Evolutionary conservation across 73 alveolate genomes (phyloP).

Genomic region (Loxodes magnus): DNA sequence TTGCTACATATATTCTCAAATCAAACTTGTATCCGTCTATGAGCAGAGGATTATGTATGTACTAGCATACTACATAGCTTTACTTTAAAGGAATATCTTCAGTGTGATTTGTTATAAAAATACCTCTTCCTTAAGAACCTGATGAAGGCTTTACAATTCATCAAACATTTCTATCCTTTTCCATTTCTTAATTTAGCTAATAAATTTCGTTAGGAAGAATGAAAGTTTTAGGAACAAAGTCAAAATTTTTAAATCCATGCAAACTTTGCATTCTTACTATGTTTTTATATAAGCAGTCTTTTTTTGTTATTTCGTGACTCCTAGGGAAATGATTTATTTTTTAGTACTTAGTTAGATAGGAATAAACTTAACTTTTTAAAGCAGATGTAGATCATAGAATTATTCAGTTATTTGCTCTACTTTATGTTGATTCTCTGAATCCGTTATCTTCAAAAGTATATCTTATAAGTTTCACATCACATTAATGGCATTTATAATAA

Average conservation of each 20-base stretch:
- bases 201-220: slow-evolving; percentile 41
- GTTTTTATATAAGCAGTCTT: slow-evolving; percentile 43
- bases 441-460: slow-evolving; percentile 61
- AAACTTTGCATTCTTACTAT: slow-evolving; percentile 50
- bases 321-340: slow-evolving; percentile 64
- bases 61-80: slow-evolving; percentile 51
- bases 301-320: slow-evolving; percentile 63
- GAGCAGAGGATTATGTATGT: slow-evolving; percentile 81
- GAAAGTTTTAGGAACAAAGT: slow-evolving; percentile 65
- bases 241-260: slow-evolving; percentile 40
- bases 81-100: slow-evolving; percentile 33
- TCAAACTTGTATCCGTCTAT: slow-evolving; percentile 81
- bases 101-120: slow-evolving; percentile 46
- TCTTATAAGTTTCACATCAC: slow-evolving; percentile 40
- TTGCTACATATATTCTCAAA: slow-evolving; percentile 80
- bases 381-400: slow-evolving; percentile 41
- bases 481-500: too few relatives aligned
- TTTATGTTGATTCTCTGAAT: slow-evolving; percentile 30
- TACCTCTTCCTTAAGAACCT: slow-evolving; percentile 85
- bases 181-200: slow-evolving; percentile 40
- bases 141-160: slow-evolving; percentile 80
- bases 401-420: slow-evolving; percentile 30
- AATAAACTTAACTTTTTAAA: slow-evolving; percentile 26
- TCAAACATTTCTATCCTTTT: slow-evolving; percentile 10
- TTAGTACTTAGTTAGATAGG: slow-evolving; percentile 30